These are phyloP conservation scores for Begonia loranthoides DNA, from an alignment of 306 rosid genomes.

Conservation along the genomic window DNA sequence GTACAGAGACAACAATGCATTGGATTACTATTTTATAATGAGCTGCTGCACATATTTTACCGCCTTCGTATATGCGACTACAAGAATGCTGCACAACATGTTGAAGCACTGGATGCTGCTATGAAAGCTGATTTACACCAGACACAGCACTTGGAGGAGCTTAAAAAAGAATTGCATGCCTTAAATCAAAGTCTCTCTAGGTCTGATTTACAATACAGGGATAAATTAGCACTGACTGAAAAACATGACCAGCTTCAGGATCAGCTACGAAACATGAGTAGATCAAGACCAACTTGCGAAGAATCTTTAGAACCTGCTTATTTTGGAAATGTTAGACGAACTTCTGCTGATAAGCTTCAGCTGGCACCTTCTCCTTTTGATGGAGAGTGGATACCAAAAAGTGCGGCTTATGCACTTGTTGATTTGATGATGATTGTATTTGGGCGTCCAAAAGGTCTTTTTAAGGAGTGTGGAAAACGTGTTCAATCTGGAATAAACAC, in stretches of 20 bases:
- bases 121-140: slow-evolving; percentile 71
- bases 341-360: slow-evolving; percentile 67
- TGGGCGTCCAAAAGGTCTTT: slow-evolving; percentile 92
- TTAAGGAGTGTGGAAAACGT: slow-evolving; percentile 87
- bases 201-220: slow-evolving; percentile 64
- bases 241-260: slow-evolving; percentile 60
- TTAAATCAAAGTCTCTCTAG: slow-evolving; percentile 79
- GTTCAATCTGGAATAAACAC: slow-evolving; percentile 69
- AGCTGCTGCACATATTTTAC: slow-evolving; percentile 81
- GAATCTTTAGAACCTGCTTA: slow-evolving; percentile 65
- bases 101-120: slow-evolving; percentile 86
- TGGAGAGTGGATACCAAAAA: slow-evolving; percentile 97
- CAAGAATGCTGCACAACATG: slow-evolving; percentile 82
- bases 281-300: slow-evolving; percentile 32
- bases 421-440: slow-evolving; percentile 73
- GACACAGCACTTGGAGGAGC: slow-evolving; percentile 46
- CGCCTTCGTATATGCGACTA: slow-evolving; percentile 82
- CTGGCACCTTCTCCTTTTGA: slow-evolving; percentile 87
- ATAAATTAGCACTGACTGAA: slow-evolving; percentile 67
- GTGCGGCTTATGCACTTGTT: slow-evolving; percentile 83
- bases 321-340: slow-evolving; percentile 66
- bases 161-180: slow-evolving; percentile 54
- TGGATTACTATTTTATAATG: slow-evolving; percentile 82
- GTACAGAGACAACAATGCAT: slow-evolving; percentile 50
- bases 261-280: slow-evolving; percentile 36